Evolutionary conservation across 345 rosid species (phyloP).

Genomic region (Clausena lansium): DNA sequence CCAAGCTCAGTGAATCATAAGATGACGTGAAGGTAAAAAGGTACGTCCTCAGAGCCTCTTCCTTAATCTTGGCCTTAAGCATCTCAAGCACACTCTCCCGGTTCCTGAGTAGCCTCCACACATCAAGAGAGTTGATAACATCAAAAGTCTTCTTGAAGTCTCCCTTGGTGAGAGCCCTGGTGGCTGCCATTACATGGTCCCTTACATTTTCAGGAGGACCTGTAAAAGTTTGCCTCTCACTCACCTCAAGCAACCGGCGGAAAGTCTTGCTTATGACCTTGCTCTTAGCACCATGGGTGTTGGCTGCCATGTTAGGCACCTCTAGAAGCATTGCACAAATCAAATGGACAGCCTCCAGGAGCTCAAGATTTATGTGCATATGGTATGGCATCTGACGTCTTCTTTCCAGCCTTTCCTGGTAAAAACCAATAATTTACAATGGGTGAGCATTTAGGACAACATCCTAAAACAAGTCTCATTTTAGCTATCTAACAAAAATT

Average conservation of each 20-base stretch:
- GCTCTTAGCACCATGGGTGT: conserved; percentile 53
- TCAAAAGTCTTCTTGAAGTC: conserved; percentile 66
- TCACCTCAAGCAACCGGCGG: conserved; percentile 69
- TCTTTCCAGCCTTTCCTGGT: conserved; percentile 85
- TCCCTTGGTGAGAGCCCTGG: conserved; percentile 74
- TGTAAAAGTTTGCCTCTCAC: conserved; percentile 75
- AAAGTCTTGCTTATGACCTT: conserved; percentile 81
- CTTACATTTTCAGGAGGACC: conserved; percentile 88
- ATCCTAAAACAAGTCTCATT: neutral
- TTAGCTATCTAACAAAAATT: neutral
- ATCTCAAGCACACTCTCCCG: conserved; percentile 58
- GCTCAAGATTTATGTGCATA: conserved; percentile 98
- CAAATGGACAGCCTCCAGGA: conserved; percentile 85
- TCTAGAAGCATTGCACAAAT: conserved; percentile 91
- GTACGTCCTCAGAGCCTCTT: conserved; percentile 80
- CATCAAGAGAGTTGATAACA: conserved; percentile 66
- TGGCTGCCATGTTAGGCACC: conserved; percentile 91
- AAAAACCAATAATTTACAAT: conserved; percentile 7
- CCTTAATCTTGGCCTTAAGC: conserved; percentile 79
- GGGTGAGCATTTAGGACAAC: neutral
- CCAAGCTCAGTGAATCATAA: conserved; percentile 61
- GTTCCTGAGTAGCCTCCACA: conserved; percentile 73
- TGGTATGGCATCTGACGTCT: conserved; percentile 95
- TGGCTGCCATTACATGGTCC: conserved; percentile 89
- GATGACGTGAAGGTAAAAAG: conserved; percentile 64